phyloP scores from a whole-genome alignment of 495 filamentous ascomycete genomes.

The Cercophora scortea region DNA sequence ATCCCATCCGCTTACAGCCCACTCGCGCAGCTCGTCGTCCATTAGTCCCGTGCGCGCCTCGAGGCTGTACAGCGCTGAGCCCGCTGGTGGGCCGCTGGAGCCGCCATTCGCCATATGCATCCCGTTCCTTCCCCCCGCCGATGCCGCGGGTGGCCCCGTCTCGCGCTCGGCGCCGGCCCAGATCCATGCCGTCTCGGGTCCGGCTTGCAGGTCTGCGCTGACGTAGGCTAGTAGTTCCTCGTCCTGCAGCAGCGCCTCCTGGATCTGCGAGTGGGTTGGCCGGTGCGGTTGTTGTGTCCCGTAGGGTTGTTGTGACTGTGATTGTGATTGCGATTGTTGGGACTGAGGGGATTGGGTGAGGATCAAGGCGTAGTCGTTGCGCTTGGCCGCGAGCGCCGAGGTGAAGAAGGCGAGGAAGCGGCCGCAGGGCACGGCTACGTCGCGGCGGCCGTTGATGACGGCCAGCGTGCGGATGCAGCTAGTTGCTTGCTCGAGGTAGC shows the following conservation, averaged over 20 bases:
- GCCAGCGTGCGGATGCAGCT: slow-evolving; percentile 64
- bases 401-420: slow-evolving; percentile 82
- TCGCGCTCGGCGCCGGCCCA: slow-evolving; percentile 65
- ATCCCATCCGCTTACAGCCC: slow-evolving; percentile 16
- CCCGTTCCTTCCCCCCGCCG: background rate
- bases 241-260: slow-evolving; percentile 57
- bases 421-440: slow-evolving; percentile 71
- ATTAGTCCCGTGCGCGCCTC: slow-evolving; percentile 18
- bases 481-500: slow-evolving; percentile 62
- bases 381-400: slow-evolving; percentile 51
- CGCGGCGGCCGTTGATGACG: slow-evolving; percentile 58
- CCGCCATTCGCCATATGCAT: background rate
- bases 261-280: slow-evolving; percentile 18
- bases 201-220: slow-evolving; percentile 85
- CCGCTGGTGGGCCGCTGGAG: background rate
- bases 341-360: slow-evolving; percentile 16
- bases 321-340: background rate
- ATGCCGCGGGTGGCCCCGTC: slow-evolving; percentile 4
- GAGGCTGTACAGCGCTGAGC: slow-evolving; percentile 8
- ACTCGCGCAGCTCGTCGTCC: slow-evolving; percentile 18
- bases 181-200: slow-evolving; percentile 70
- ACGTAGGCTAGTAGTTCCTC: slow-evolving; percentile 88
- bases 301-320: slow-evolving; percentile 8
- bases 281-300: slow-evolving; percentile 8
- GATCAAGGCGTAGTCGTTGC: slow-evolving; percentile 36